Percentiles rank a stretch among this genome's conserved stretches.
phyloP scores from a whole-genome alignment of 371 early-diverging fungal genomes.

The Actinomucor elegans region DNA sequence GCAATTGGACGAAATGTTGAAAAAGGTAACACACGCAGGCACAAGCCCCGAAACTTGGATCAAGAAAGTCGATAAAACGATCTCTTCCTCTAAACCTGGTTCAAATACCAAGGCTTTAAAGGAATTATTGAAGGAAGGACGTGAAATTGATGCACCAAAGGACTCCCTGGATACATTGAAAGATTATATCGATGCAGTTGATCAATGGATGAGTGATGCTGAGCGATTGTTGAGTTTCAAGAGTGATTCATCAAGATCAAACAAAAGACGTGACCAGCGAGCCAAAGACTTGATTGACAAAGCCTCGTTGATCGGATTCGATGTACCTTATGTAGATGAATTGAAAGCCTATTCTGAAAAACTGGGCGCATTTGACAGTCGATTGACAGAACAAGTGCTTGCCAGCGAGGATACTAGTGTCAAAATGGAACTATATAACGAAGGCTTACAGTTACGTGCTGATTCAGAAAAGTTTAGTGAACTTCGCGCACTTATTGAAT shows the following conservation, averaged over 20 bases:
- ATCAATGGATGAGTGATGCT: slow-evolving; percentile 51
- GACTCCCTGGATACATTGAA: slow-evolving; percentile 43
- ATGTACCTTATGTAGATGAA: slow-evolving; percentile 4
- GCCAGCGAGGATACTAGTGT: neutral
- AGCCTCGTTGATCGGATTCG: slow-evolving; percentile 7
- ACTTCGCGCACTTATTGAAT: slow-evolving; percentile 1
- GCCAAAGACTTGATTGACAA: slow-evolving; percentile 5
- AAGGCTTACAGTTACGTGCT: neutral
- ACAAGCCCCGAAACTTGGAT: slow-evolving; percentile 43
- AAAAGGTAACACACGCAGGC: slow-evolving; percentile 18
- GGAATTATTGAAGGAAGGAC: slow-evolving; percentile 50
- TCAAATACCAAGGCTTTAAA: slow-evolving; percentile 57
- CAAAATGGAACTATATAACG: neutral
- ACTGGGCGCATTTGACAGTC: neutral
- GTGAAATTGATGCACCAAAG: slow-evolving; percentile 29
- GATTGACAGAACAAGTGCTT: neutral
- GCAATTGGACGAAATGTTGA: slow-evolving; percentile 42
- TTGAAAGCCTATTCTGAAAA: slow-evolving; percentile 3
- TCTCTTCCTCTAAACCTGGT: slow-evolving; percentile 40
- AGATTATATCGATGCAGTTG: slow-evolving; percentile 46
- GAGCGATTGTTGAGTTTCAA: slow-evolving; percentile 33
- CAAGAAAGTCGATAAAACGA: slow-evolving; percentile 31
- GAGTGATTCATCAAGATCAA: neutral
- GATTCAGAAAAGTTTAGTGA: slow-evolving; percentile 12
- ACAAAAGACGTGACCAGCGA: slow-evolving; percentile 2